Percentiles rank a stretch among this genome's conserved stretches.
Conservation (phyloP, 73 alveolate species). For the Effrenium voratum region DNA sequence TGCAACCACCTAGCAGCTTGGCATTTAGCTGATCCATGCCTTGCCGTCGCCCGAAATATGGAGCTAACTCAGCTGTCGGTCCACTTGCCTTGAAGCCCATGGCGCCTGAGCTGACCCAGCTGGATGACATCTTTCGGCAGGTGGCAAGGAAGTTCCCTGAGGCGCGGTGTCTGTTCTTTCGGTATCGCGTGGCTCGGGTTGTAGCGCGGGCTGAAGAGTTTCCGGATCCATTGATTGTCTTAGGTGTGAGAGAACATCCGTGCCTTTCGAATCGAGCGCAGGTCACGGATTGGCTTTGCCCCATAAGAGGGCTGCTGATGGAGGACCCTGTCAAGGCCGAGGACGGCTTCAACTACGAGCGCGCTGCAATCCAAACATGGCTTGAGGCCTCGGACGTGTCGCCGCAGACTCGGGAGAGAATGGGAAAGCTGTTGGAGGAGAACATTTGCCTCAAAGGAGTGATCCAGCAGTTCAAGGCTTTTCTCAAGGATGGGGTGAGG, state of each 20-base stretch:
- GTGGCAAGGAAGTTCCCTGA: background rate
- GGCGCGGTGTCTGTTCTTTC: background rate
- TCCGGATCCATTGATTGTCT: background rate
- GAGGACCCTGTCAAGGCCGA: conserved; percentile 53
- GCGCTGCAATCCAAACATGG: conserved; percentile 25
- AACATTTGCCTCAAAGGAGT: background rate
- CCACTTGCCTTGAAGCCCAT: too few relatives aligned
- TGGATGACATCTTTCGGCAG: background rate
- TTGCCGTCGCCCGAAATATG: too few relatives aligned
- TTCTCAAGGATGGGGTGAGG: background rate
- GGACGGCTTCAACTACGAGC: conserved; percentile 60
- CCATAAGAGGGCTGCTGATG: conserved; percentile 57
- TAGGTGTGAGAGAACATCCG: background rate
- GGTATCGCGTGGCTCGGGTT: background rate
- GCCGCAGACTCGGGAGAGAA: background rate
- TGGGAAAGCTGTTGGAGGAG: background rate
- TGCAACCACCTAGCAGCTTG: too few relatives aligned
- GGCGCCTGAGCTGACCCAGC: too few relatives aligned
- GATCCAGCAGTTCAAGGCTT: background rate
- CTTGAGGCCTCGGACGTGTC: background rate
- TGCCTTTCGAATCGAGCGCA: background rate
- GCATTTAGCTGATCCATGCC: too few relatives aligned
- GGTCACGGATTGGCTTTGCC: conserved; percentile 79
- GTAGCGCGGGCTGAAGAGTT: background rate
- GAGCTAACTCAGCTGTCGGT: too few relatives aligned